Base-by-base conservation (phyloP, 352 stramenopile species). In the Paralagenidium karlingii region DNA sequence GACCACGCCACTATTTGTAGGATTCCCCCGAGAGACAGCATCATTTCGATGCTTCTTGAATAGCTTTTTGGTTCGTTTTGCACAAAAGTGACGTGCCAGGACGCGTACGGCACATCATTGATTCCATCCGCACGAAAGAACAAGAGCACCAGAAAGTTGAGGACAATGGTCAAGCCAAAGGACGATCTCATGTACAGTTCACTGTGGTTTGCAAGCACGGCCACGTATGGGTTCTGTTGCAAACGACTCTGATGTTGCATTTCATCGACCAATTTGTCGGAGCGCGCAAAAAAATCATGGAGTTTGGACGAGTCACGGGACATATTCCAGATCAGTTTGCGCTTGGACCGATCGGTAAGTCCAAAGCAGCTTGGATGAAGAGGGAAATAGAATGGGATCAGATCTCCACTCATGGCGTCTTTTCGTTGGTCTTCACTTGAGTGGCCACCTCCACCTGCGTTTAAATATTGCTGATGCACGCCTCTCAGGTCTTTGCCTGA, bases 341-440 rank as follows among this genome's bases (percentile, higher is more conserved):
- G 64, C 45, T 83, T 83, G 18, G 73, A 80, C 34, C 79, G 69
- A 2, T 76, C 63, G 0, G 73, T 83, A 16, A 87, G 39, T 39
- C 73, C 80, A 29, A 74, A 82, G 39, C 73, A 87, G 13, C 80
- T 82, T 5, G 73, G 73, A 29, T 87, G 73, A 4, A 87, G 15
- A 8, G 69, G 68, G 41, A 83, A 87, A 42, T 87, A 82, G 32
- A 82, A 76, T 1, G 67, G 48, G 16, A 86, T 77, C 16, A 74
- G 38, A 6, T 32, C 39, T 1, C 47, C 48, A 7, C 38, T 28
- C n/a, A n/a, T n/a, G n/a, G n/a, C n/a, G n/a, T n/a, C n/a, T n/a
- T n/a, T n/a, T n/a, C n/a, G n/a, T n/a, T n/a, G n/a, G n/a, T n/a
- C n/a, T n/a, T n/a, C n/a, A n/a, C n/a, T n/a, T n/a, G n/a, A n/a